Base-by-base conservation (phyloP, 1,284 basidiomycete genomes). In the Ustanciosporium gigantosporum region DNA sequence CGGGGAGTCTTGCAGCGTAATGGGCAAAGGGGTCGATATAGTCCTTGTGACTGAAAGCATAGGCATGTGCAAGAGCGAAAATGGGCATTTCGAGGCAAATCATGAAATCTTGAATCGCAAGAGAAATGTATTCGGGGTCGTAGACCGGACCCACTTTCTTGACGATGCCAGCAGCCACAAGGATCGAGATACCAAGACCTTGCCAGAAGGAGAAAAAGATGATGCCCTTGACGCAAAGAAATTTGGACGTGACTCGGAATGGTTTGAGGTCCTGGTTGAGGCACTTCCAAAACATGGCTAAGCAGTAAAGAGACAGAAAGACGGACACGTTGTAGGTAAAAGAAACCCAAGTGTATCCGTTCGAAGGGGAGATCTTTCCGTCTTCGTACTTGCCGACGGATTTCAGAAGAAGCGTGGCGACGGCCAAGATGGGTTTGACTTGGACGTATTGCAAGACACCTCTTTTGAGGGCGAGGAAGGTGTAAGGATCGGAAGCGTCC, bases 121-220 rank as follows among this genome's bases (percentile, higher is more conserved):
- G 42, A 15, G 73, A 70, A 27, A 76, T 57, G 46, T 73, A 70
- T 5, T 94, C 90, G n/a, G 82, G 82, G 77, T 94, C 90, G 13
- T 86, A 89, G 78, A 95, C 94, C 4, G 89, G 88, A 20, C 79
- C 67, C 16, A 67, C 85, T 39, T 83, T 83, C 25, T 81, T 86
- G 76, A 98, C 89, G 35, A 83, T 82, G 2, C 87, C 85, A 0
- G 88, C 82, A 2, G 91, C 88, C 31, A 96, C 94, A 17, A 97
- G 84, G 68, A 91, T 84, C 22, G 91, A 93, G 43, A 98, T 86
- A 35, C 78, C 84, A 35, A 96, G 85, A 14, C 69, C 72, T 39
- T 98, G 94, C 94, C 94, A 99, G 81, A 98, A 99, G 0, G 89
- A 93, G 80, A 95, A 94, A 82, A 97, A 96, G 34, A 98, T 83